Percentiles rank a stretch among this genome's conserved stretches.
Evolutionary conservation across 208 protist species (phyloP).

Genomic region (Trichomonas tenax): DNA sequence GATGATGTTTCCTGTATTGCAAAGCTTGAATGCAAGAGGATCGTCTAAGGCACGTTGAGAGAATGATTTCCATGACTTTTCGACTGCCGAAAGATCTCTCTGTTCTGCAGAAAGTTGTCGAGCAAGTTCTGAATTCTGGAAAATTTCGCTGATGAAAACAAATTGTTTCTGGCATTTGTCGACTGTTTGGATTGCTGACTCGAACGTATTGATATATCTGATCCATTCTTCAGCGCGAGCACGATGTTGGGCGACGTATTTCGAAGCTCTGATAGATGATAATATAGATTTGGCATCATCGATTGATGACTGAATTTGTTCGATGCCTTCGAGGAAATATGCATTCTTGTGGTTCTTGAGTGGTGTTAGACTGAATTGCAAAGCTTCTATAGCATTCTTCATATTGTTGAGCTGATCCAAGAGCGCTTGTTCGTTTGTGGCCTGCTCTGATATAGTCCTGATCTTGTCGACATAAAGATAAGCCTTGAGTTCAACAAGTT

Average conservation of each 20-base stretch:
- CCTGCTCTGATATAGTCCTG: neutral
- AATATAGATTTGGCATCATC: neutral
- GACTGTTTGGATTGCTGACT: conserved; percentile 13
- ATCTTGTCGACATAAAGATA: neutral
- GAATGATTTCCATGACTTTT: conserved; percentile 41
- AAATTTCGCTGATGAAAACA: neutral
- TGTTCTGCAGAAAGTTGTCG: neutral
- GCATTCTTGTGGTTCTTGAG: neutral
- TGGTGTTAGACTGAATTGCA: neutral
- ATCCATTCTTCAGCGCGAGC: conserved; percentile 43
- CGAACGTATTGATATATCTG: conserved; percentile 31
- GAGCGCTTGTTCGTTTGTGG: conserved; percentile 1
- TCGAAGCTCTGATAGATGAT: neutral
- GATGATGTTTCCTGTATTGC: neutral
- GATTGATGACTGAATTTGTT: neutral
- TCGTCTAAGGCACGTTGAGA: conserved; percentile 5
- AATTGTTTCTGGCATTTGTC: neutral
- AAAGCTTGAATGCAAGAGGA: neutral
- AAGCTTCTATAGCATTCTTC: neutral
- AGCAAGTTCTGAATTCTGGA: neutral
- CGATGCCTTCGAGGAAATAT: neutral
- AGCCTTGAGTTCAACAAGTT: neutral
- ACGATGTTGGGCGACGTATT: neutral
- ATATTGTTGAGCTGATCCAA: neutral
- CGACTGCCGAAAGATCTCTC: conserved; percentile 24